A percentile compares a stretch with the other conserved stretches of the same genome.
These are phyloP conservation scores for Colletotrichum camelliae DNA, from an alignment of 2,329 filamentous ascomycete species.

Conservation along the genomic window DNA sequence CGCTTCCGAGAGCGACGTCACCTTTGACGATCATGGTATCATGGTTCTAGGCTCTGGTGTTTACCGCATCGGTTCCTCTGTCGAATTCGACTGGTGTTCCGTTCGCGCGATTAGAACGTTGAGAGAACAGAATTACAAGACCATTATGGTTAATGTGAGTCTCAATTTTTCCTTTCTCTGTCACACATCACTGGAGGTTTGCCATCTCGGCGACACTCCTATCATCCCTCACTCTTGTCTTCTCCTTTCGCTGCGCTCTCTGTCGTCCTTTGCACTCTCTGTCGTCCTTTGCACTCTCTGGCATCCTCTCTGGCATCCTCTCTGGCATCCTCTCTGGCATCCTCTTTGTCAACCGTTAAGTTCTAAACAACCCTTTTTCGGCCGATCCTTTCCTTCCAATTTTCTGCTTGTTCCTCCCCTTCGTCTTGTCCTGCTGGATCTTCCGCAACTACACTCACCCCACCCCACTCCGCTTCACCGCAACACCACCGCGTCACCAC, in stretches of 20 bases:
- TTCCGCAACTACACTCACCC: too few relatives aligned
- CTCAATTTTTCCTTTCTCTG: background rate
- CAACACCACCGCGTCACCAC: background rate
- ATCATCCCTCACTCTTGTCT: background rate
- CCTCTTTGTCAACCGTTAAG: too few relatives aligned
- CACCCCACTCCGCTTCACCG: background rate
- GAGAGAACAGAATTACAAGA: slow-evolving; percentile 84
- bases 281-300: too few relatives aligned
- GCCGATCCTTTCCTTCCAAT: background rate
- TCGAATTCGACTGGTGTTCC: slow-evolving; percentile 99
- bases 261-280: background rate
- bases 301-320: too few relatives aligned
- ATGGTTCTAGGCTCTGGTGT: slow-evolving; percentile 98
- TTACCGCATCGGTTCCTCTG: slow-evolving; percentile 95
- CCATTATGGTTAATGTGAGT: slow-evolving; percentile 82
- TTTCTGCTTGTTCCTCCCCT: too few relatives aligned
- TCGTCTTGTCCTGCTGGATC: too few relatives aligned
- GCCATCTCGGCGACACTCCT: background rate
- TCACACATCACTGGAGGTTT: background rate
- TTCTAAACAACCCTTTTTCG: background rate
- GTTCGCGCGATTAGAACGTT: slow-evolving; percentile 93
- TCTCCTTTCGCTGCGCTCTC: background rate
- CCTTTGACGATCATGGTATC: slow-evolving; percentile 87
- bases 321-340: too few relatives aligned
- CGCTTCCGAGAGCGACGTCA: slow-evolving; percentile 81